Evolutionary conservation across 129 eudicot species (phyloP).

Genomic region (Flaveria bidentis): DNA sequence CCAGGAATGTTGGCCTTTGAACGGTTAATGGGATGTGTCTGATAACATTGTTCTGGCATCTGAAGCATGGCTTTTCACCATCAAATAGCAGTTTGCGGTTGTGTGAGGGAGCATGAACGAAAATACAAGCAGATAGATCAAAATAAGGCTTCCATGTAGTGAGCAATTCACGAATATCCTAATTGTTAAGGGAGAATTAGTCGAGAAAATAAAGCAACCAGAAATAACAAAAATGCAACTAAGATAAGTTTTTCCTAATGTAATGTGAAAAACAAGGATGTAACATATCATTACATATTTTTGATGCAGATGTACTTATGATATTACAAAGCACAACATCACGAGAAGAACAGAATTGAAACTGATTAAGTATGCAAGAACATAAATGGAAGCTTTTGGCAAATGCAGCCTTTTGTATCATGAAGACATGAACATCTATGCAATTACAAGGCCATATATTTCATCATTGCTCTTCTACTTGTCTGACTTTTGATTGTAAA

Average conservation of each 20-base stretch:
- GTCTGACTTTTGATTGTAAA: neutral
- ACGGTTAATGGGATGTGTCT: slow-evolving; percentile 74
- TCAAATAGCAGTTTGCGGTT: slow-evolving; percentile 66
- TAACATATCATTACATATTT: neutral
- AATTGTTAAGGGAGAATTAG: slow-evolving; percentile 20
- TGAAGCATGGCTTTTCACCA: slow-evolving; percentile 56
- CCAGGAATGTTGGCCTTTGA: slow-evolving; percentile 73
- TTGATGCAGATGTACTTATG: no score
- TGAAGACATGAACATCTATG: neutral
- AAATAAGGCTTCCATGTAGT: slow-evolving; percentile 77
- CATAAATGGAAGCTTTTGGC: neutral
- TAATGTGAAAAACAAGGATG: neutral
- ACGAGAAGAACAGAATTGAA: neutral
- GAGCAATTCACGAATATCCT: slow-evolving; percentile 78
- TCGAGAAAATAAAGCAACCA: slow-evolving; percentile 3
- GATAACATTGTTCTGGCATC: slow-evolving; percentile 37
- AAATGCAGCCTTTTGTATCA: neutral
- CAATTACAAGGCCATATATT: slow-evolving; percentile 6
- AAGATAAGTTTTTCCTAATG: neutral
- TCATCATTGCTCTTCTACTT: neutral
- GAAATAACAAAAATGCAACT: slow-evolving; percentile 2
- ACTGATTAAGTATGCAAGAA: neutral
- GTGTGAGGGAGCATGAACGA: slow-evolving; percentile 72
- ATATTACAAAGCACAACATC: neutral
- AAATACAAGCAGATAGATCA: slow-evolving; percentile 47